These are phyloP conservation scores for Ploettnerulaceae sp. DNA, from an alignment of 2,329 filamentous ascomycete species.

Conservation along the genomic window DNA sequence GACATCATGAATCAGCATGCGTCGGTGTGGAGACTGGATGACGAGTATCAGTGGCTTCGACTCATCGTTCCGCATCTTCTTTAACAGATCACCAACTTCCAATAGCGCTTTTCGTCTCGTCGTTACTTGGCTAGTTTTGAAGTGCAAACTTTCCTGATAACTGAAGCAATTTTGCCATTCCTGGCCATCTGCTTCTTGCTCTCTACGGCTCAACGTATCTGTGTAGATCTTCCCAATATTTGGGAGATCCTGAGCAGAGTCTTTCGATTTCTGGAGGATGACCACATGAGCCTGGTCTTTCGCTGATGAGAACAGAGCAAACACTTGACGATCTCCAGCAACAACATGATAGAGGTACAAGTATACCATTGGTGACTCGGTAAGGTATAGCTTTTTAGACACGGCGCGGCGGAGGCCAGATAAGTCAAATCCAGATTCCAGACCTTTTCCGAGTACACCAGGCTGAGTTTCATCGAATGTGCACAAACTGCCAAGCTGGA, in stretches of 20 bases:
- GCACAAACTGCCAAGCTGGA: conserved; percentile 86
- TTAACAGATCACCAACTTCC: conserved; percentile 81
- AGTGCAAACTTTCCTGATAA: conserved; percentile 81
- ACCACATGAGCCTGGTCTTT: conserved; percentile 78
- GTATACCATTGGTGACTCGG: conserved; percentile 70
- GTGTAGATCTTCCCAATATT: conserved; percentile 86
- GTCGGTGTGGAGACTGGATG: conserved; percentile 82
- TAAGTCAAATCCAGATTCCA: conserved; percentile 92
- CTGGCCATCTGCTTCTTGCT: conserved; percentile 61
- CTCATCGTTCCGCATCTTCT: conserved; percentile 86
- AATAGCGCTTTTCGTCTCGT: conserved; percentile 85
- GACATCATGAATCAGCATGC: conserved; percentile 77
- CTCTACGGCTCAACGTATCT: conserved; percentile 64
- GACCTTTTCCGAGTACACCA: conserved; percentile 84
- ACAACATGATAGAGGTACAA: conserved; percentile 91
- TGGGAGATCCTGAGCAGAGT: conserved; percentile 74
- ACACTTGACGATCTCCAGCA: conserved; percentile 86
- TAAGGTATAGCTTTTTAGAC: conserved; percentile 69
- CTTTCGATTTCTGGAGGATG: conserved; percentile 77
- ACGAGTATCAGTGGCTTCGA: conserved; percentile 75
- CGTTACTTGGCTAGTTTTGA: conserved; percentile 83
- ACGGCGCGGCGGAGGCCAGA: conserved; percentile 65
- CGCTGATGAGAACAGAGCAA: conserved; percentile 84
- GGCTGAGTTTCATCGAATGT: conserved; percentile 88
- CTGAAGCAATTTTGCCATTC: conserved; percentile 76